These are phyloP conservation scores for Daldinia sp. DNA, from an alignment of 2,329 filamentous ascomycete species.

Conservation along the genomic window DNA sequence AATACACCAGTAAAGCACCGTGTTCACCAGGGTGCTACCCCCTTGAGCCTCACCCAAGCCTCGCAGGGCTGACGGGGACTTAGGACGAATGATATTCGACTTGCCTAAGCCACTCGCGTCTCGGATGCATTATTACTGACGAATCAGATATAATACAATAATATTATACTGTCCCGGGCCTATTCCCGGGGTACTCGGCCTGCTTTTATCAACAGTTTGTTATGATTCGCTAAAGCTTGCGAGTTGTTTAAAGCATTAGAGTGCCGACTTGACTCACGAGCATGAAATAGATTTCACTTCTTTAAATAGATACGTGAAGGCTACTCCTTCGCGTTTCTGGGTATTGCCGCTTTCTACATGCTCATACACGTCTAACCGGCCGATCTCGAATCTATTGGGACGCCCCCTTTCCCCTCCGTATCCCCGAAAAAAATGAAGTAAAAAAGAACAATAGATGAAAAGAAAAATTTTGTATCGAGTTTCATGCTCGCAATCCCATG, in stretches of 20 bases:
- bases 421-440: constrained; percentile 16
- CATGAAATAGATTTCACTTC: constrained; percentile 21
- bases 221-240: constrained; percentile 25
- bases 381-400: constrained; percentile 35
- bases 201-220: constrained; percentile 12
- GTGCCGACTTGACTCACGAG: constrained; percentile 20
- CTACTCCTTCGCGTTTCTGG: constrained; percentile 22
- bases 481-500: constrained; percentile 16
- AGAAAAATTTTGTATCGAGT: constrained; percentile 20
- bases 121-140: constrained; percentile 27
- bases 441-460: neutral
- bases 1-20: constrained; percentile 17
- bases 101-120: constrained; percentile 28
- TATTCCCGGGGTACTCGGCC: constrained; percentile 24
- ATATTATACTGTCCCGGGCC: constrained; percentile 11
- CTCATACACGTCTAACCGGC: constrained; percentile 29
- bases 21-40: constrained; percentile 32
- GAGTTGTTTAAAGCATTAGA: constrained; percentile 12
- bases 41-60: constrained; percentile 37
- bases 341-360: constrained; percentile 35
- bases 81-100: constrained; percentile 25
- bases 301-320: constrained; percentile 27
- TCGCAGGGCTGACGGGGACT: constrained; percentile 35
- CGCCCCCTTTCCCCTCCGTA: constrained; percentile 17
- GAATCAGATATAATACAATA: constrained; percentile 27